A percentile compares a stretch with the other conserved stretches of the same genome.
Conservation (phyloP, 1,284 basidiomycete genomes). For the Cryptococcus sp. region DNA sequence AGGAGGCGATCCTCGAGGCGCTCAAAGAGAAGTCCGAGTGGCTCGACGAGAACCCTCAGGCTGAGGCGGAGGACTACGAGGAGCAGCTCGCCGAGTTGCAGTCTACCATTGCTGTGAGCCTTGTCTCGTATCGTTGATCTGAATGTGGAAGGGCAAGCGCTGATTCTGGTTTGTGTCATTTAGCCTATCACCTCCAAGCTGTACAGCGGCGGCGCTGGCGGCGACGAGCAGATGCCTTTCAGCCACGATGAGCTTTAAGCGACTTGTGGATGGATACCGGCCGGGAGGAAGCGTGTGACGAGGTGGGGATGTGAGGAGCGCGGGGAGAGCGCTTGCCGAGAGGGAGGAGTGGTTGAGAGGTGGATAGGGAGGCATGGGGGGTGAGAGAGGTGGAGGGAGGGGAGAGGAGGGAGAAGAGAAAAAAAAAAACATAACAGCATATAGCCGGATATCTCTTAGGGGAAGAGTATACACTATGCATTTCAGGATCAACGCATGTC, state of each 20-base stretch:
- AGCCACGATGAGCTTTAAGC: slow-evolving; percentile 51
- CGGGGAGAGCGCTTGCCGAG: too few species aligned
- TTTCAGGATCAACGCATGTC: too few species aligned
- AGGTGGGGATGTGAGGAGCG: too few species aligned
- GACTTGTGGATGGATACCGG: not conserved
- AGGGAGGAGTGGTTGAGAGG: too few species aligned
- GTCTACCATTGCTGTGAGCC: slow-evolving; percentile 56
- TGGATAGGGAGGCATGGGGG: too few species aligned
- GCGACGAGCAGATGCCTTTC: slow-evolving; percentile 46
- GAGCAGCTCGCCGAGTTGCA: slow-evolving; percentile 81
- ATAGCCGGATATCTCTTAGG: too few species aligned
- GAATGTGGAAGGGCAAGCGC: not conserved
- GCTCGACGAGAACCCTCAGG: slow-evolving; percentile 76
- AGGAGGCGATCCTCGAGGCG: slow-evolving; percentile 75
- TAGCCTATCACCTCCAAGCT: slow-evolving; percentile 74
- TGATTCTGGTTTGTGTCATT: not conserved
- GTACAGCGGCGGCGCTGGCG: slow-evolving; percentile 54
- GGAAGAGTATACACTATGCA: too few species aligned
- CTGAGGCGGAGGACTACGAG: slow-evolving; percentile 82
- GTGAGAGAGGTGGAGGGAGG: too few species aligned
- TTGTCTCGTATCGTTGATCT: not conserved
- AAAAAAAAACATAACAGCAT: too few species aligned
- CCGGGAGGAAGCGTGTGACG: too few species aligned
- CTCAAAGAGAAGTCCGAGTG: slow-evolving; percentile 89
- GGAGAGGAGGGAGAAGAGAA: too few species aligned